These are phyloP conservation scores for Kluyveromyces sp. DNA, from an alignment of 1,139 yeast species.

Conservation along the genomic window DNA sequence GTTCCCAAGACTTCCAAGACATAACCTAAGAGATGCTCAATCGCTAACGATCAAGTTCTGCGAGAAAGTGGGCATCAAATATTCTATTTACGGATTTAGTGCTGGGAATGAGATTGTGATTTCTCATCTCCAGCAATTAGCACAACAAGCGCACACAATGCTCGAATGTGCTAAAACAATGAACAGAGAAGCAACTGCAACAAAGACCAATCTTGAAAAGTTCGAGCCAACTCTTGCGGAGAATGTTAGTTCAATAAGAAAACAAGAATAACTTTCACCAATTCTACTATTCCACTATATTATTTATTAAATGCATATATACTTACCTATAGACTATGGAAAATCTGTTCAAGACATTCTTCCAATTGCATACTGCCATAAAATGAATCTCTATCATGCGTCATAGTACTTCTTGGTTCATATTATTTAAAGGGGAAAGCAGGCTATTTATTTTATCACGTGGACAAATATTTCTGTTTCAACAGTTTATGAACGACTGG, in stretches of 20 bases:
- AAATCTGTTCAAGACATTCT: no score
- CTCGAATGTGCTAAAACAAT: slow-evolving; percentile 57
- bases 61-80: slow-evolving; percentile 66
- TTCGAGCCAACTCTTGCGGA: not conserved
- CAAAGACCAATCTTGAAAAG: not conserved
- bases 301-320: not conserved
- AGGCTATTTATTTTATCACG: no score
- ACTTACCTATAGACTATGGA: not conserved
- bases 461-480: no score
- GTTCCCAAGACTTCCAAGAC: slow-evolving; percentile 85
- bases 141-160: slow-evolving; percentile 68
- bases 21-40: slow-evolving; percentile 71
- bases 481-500: no score
- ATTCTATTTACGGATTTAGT: slow-evolving; percentile 78
- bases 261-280: not conserved
- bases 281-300: not conserved
- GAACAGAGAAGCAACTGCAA: slow-evolving; percentile 31
- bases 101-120: slow-evolving; percentile 70
- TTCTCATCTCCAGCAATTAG: slow-evolving; percentile 62
- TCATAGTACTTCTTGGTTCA: no score
- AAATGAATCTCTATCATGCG: no score
- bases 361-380: no score
- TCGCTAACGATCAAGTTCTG: slow-evolving; percentile 67
- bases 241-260: not conserved
- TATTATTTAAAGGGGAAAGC: no score